phyloP scores from a whole-genome alignment of 257 asterid species.

The Jaltomata sinuosa region DNA sequence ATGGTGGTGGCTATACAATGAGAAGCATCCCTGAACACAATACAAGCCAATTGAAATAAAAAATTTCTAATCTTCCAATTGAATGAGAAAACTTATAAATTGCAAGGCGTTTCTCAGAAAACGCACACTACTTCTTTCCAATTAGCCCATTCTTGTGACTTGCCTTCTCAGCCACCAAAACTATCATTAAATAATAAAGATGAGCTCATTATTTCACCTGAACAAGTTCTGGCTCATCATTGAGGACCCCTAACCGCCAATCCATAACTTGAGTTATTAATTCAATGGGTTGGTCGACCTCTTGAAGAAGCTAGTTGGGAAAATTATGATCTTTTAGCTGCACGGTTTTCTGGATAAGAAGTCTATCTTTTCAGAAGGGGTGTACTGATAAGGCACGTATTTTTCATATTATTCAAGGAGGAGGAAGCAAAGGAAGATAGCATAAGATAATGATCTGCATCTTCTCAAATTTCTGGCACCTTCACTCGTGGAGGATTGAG shows the following conservation, averaged over 20 bases:
- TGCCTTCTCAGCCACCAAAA: too few relatives aligned
- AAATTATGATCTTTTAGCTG: background rate
- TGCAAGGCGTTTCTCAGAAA: background rate
- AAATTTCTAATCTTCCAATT: background rate
- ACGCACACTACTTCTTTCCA: background rate
- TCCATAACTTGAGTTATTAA: background rate
- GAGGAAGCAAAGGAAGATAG: background rate
- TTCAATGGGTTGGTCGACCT: too few relatives aligned
- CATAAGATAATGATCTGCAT: too few relatives aligned
- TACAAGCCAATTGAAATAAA: slow-evolving; percentile 7
- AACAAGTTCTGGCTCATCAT: background rate
- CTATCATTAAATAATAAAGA: background rate
- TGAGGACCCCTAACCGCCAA: background rate
- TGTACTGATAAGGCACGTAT: background rate
- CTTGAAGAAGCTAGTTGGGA: too few relatives aligned
- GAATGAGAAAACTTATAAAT: background rate
- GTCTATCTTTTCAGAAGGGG: background rate
- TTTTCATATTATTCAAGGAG: background rate
- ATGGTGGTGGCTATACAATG: slow-evolving; percentile 3
- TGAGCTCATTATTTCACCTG: background rate
- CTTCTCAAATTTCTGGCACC: background rate
- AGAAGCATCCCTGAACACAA: background rate
- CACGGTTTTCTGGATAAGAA: too few relatives aligned
- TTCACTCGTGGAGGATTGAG: background rate
- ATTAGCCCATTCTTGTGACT: background rate